A percentile compares a stretch with the other conserved stretches of the same genome.
phyloP scores from a whole-genome alignment of 352 stramenopile genomes.

The Phytophthora tentaculata region DNA sequence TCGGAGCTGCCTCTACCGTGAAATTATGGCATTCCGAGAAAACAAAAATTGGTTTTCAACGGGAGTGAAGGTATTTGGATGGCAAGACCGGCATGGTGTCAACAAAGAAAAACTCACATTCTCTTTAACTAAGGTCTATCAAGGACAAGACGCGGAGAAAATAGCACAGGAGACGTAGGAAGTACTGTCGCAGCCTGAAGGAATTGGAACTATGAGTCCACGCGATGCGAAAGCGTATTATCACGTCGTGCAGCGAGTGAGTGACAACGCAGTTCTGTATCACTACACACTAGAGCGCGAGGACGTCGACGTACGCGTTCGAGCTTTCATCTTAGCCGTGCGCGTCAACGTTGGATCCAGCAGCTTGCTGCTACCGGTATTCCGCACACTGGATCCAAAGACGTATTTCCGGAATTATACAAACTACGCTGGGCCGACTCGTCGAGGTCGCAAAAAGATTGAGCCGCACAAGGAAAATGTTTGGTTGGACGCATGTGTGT shows the following conservation, averaged over 20 bases:
- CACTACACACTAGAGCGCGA: slow-evolving; percentile 34
- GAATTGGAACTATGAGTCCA: not conserved
- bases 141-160: not conserved
- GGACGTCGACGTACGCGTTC: slow-evolving; percentile 41
- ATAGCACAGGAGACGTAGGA: not conserved
- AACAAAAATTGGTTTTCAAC: not conserved
- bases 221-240: not conserved
- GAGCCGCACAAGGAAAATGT: not conserved
- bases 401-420: slow-evolving; percentile 3
- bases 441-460: not conserved
- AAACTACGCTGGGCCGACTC: not conserved
- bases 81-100: not conserved
- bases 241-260: not conserved
- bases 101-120: not conserved
- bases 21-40: not conserved
- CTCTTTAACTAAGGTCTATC: not conserved
- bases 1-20: not conserved
- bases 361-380: not conserved
- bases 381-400: not conserved
- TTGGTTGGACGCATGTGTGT: not conserved
- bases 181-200: not conserved
- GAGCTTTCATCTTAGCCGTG: slow-evolving; percentile 55
- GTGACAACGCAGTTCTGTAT: not conserved
- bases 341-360: slow-evolving; percentile 25
- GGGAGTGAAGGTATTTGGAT: not conserved